Evolutionary conservation across 345 rosid genomes (phyloP), one percentile per base, ranked within the genome.

Genomic region (Gossypium arboreum): DNA sequence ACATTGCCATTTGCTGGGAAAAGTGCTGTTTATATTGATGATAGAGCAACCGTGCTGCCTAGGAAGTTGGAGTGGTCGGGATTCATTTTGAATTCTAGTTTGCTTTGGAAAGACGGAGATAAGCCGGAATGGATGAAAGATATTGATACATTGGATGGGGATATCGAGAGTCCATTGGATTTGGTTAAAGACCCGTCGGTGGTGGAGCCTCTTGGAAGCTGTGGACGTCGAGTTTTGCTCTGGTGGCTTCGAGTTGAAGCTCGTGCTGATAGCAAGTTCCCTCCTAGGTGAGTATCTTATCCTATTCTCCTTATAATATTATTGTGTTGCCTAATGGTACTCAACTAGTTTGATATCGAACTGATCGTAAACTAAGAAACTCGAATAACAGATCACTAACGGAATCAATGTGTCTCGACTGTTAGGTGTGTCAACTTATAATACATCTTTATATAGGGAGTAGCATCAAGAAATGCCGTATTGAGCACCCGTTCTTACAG

Each of bases 181-280:
- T 82, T 96, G 62, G 81, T 93, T 77, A 90, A 88, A 75, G 95
- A 91, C 72, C 79, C 88, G 70, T 84, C 89, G 2, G 76, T 88
- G 77, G 97, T 92, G 60, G 97, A 96, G 78, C 98, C 99, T 52
- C 91, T 95, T 29, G 99, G 98, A 68, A 90, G 89, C 81, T 95
- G 99, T 47, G 99, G 99, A 16, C 88, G 86, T 79, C 94, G 89
- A 75, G 92, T 95, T 81, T 61, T 95, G 78, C 83, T 93, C 1
- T 95, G 99, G 99, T 95, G 99, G 99, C 94, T 95, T 69, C 98
- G 99, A 45, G 98, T 95, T 71, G 99, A 95, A 87, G 99, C 99
- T 75, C 97, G 97, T n/a, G 86, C 91, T 12, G 98, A 95, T 79
- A 95, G 99, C 92, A 95, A 89, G 81, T 95, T 91, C 76, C 98